phyloP scores from a whole-genome alignment of 345 rosid species.

The Excoecaria agallocha region DNA sequence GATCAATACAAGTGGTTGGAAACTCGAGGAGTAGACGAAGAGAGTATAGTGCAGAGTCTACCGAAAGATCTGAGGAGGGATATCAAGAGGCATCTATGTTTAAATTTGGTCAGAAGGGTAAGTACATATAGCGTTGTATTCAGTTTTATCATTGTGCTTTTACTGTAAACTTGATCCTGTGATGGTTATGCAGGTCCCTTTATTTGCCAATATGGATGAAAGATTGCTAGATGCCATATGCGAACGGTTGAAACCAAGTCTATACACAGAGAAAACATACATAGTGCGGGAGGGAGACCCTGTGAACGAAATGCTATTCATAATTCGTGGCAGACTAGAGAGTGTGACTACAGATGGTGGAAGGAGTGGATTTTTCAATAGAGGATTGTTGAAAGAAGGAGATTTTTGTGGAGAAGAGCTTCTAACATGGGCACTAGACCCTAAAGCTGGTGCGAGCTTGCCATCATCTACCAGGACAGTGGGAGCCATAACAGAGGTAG shows the following conservation, averaged over 20 bases:
- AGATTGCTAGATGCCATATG: conserved; percentile 80
- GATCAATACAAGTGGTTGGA: conserved; percentile 81
- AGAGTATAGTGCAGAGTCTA: conserved; percentile 63
- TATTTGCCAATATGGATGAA: conserved; percentile 87
- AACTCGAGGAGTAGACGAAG: conserved; percentile 76
- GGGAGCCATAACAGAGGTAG: conserved; percentile 68
- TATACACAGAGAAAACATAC: conserved; percentile 67
- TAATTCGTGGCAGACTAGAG: conserved; percentile 74
- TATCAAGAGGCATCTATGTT: conserved; percentile 84
- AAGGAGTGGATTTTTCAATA: conserved; percentile 79
- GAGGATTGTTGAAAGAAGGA: conserved; percentile 68
- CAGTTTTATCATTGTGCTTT: no score
- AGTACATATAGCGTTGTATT: conserved; percentile 5
- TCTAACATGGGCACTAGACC: conserved; percentile 77
- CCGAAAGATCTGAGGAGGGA: conserved; percentile 90
- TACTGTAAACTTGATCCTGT: neutral
- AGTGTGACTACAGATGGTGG: conserved; percentile 93
- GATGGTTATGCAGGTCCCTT: conserved; percentile 53
- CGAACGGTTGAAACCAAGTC: conserved; percentile 76
- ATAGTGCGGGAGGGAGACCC: conserved; percentile 89
- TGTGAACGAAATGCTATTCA: conserved; percentile 82
- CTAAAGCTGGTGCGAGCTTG: conserved; percentile 58
- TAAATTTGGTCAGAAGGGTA: conserved; percentile 84
- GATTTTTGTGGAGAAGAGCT: conserved; percentile 83
- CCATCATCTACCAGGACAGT: conserved; percentile 70